Conservation (phyloP, 495 filamentous ascomycete species). For the Trichoderma asperelloides region DNA sequence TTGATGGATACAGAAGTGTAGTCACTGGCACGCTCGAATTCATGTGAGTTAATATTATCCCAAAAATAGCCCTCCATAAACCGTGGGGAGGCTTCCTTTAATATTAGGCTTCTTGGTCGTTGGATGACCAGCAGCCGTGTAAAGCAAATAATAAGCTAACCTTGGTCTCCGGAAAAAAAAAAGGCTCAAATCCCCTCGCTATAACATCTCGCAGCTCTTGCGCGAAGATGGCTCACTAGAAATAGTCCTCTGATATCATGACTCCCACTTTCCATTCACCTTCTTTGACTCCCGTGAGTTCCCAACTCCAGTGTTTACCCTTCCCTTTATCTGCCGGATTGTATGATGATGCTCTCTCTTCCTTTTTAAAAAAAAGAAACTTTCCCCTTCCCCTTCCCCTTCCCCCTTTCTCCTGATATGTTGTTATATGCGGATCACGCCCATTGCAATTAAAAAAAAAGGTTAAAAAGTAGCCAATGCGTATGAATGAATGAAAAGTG, state of each 20-base stretch:
- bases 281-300: background rate
- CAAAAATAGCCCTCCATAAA: background rate
- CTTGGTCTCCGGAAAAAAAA: background rate
- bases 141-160: background rate
- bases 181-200: background rate
- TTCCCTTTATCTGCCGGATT: background rate
- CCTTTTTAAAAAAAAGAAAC: no score
- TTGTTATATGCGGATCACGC: background rate
- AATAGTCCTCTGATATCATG: background rate
- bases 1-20: background rate
- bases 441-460: background rate
- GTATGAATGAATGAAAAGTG: background rate
- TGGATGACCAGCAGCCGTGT: background rate
- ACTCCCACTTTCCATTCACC: background rate
- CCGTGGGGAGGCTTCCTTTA: background rate
- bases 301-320: background rate
- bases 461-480: background rate
- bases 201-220: background rate
- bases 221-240: background rate
- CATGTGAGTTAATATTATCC: background rate
- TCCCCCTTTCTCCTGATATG: background rate
- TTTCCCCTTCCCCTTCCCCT: background rate
- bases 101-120: background rate
- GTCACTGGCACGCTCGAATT: background rate
- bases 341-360: background rate